A percentile compares a stretch with the other conserved stretches of the same genome.
These are phyloP conservation scores for Pulveroboletus ravenelii DNA, from an alignment of 768 basidiomycete genomes.

Conservation along the genomic window DNA sequence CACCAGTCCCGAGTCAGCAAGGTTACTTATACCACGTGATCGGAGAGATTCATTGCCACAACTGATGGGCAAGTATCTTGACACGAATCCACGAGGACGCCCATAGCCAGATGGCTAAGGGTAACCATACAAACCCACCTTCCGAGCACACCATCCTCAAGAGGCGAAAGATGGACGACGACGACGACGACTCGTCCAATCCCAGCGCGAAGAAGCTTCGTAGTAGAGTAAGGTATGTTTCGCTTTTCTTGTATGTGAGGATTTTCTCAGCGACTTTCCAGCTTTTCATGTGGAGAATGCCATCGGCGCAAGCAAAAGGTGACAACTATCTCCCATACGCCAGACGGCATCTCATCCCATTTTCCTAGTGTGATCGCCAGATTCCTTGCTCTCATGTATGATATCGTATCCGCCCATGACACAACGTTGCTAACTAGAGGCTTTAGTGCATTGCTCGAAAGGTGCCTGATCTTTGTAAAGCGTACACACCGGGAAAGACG, in stretches of 20 bases:
- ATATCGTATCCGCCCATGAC: conserved; percentile 18
- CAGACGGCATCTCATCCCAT: conserved; percentile 17
- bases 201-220: conserved; percentile 57
- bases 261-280: conserved; percentile 25
- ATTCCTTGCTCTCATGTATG: conserved; percentile 78
- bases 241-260: neutral
- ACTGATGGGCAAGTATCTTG: conserved; percentile 19
- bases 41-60: conserved; percentile 4
- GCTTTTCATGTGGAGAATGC: conserved; percentile 85
- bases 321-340: conserved; percentile 7
- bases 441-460: conserved; percentile 76
- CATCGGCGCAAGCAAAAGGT: conserved; percentile 89
- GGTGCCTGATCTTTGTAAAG: conserved; percentile 82
- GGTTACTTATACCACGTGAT: conserved; percentile 26
- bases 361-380: conserved; percentile 73
- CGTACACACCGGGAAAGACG: conserved; percentile 82
- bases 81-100: conserved; percentile 28
- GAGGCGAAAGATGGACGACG: conserved; percentile 56
- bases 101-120: conserved; percentile 27
- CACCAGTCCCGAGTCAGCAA: neutral
- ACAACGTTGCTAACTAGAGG: conserved; percentile 11
- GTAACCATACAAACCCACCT: conserved; percentile 12
- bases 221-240: conserved; percentile 67
- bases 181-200: conserved; percentile 49
- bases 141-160: conserved; percentile 40